Evolutionary conservation across 2,329 filamentous ascomycete genomes (phyloP), one percentile per base, ranked within the genome.

Genomic region (Aspergillus aculeatinus): DNA sequence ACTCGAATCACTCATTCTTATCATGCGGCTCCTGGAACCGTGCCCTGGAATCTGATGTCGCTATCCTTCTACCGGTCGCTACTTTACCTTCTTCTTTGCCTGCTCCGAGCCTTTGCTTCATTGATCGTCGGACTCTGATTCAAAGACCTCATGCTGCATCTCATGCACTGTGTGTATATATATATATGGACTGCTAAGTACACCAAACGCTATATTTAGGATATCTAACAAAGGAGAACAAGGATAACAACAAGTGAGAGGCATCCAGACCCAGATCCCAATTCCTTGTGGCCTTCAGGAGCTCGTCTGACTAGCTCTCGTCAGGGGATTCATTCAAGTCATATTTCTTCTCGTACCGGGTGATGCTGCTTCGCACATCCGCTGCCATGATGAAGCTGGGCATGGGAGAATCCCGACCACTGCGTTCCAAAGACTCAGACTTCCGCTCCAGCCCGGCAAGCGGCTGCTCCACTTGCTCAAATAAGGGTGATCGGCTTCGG

Each of bases 241-340:
- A 52, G 1, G 29, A 58, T 48, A 42, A 29, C 7, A 29, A 7
- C 27, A 29, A 63, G 48, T 29, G 56, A 61, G 53, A 55, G 60
- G 60, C 55, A 57, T 58, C 11, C 14, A 55, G 33, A 55, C 11
- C 19, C 53, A 55, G 48, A n/a, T 21, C 42, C 25, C 27, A 6
- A 48, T 16, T 55, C 25, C 53, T 35, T 5, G 25, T n/a, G 19
- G 19, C 3, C 42, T 42, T 42, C n/a, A n/a, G 39, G 39, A 29
- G 7, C 19, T 16, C 21, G 16, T 21, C 42, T 31, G 19, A 35
- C 66, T 65, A 70, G 47, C 65, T 68, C 60, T 72, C 70, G 57
- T 68, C 57, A 31, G 69, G 66, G 9, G 68, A 72, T 65, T 73
- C 71, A 51, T 68, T 64, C 60, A 73, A 61, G 25, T 72, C 65